Percentiles rank a stretch among this genome's conserved stretches.
Evolutionary conservation across 106 monocot genomes (phyloP).

Genomic region (Dendrobium catenatum): DNA sequence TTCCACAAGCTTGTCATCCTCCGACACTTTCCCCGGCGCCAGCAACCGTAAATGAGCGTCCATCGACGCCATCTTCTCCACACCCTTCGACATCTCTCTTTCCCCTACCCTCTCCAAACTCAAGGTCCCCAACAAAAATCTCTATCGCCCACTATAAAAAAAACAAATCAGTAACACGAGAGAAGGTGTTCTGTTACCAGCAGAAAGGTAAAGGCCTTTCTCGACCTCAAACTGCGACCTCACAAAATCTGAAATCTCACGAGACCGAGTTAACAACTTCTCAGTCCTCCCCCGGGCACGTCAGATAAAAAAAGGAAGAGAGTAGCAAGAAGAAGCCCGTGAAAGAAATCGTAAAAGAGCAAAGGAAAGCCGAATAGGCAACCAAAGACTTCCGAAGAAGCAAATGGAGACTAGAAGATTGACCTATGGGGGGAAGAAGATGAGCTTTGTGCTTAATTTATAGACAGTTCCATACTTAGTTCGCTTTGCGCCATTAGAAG

Average conservation of each 20-base stretch:
- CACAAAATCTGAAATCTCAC: neutral
- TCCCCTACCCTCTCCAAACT: neutral
- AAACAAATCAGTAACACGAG: neutral
- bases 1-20: constrained; percentile 95
- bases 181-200: neutral
- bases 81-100: constrained; percentile 27
- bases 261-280: constrained; percentile 1
- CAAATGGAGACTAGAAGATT: neutral
- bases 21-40: constrained; percentile 91
- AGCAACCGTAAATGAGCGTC: constrained; percentile 88
- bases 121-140: neutral
- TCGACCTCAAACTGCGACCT: neutral
- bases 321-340: neutral
- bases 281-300: neutral
- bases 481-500: neutral
- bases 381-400: neutral
- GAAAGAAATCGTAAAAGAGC: neutral
- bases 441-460: neutral
- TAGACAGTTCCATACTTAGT: neutral
- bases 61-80: constrained; percentile 77
- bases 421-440: neutral
- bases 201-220: neutral
- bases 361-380: neutral
- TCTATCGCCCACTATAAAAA: no score
- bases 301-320: neutral